These are phyloP conservation scores for Nannochloropsis salina DNA, from an alignment of 108 stramenopile species.

Conservation along the genomic window DNA sequence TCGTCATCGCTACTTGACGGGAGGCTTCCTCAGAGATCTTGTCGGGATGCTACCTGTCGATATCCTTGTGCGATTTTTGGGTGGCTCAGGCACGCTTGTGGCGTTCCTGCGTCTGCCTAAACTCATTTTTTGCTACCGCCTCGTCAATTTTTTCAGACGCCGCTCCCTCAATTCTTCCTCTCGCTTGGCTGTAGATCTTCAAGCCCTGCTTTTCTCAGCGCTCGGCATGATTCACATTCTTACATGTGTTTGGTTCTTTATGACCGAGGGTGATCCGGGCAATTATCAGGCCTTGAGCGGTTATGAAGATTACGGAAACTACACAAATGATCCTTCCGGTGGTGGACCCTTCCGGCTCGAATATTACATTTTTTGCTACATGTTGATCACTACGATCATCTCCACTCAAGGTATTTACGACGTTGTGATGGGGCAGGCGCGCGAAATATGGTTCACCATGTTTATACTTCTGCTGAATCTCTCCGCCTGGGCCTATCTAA, in stretches of 20 bases:
- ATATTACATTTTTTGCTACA: background rate
- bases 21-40: background rate
- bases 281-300: background rate
- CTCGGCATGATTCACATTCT: constrained; percentile 11
- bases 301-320: background rate
- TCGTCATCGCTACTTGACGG: background rate
- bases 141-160: constrained; percentile 15
- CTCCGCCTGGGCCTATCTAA: background rate
- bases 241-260: constrained; percentile 12
- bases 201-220: background rate
- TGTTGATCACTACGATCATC: background rate
- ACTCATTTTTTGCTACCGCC: constrained; percentile 2
- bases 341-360: background rate
- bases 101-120: background rate
- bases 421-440: background rate
- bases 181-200: background rate
- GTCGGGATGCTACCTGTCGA: background rate
- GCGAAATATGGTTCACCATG: background rate
- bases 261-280: background rate
- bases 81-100: background rate
- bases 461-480: background rate
- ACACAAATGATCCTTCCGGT: constrained; percentile 12
- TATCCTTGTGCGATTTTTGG: background rate
- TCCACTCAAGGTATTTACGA: background rate
- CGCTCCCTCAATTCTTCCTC: background rate